Evolutionary conservation across 2,329 filamentous ascomycete genomes (phyloP).

Genomic region (Xylariaceae sp.): DNA sequence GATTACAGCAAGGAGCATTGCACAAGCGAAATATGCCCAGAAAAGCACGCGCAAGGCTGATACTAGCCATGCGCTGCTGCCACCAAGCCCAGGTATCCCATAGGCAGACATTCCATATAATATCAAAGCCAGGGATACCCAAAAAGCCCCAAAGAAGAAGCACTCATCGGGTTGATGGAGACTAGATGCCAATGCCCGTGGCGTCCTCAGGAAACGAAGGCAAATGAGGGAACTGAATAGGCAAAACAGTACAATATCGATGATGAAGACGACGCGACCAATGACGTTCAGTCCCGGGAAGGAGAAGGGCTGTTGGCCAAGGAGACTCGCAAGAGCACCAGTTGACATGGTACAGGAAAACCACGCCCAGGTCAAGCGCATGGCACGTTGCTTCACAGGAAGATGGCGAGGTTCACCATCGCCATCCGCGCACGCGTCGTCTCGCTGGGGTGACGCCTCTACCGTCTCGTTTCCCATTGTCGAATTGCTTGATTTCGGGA

Average conservation of each 20-base stretch:
- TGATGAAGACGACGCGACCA: conserved; percentile 43
- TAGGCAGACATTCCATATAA: conserved; percentile 63
- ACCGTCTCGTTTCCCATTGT: too few relatives aligned
- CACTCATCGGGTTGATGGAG: conserved; percentile 63
- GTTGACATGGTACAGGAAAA: conserved; percentile 32
- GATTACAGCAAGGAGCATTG: conserved; percentile 26
- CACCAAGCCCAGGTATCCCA: conserved; percentile 35
- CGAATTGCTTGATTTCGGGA: too few relatives aligned
- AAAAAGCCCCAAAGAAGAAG: conserved; percentile 57
- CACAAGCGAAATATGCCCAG: conserved; percentile 44
- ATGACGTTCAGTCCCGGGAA: conserved; percentile 43
- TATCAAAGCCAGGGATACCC: conserved; percentile 61
- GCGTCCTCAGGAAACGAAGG: neutral
- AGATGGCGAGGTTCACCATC: too few relatives aligned
- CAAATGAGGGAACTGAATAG: conserved; percentile 22
- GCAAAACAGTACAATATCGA: conserved; percentile 34
- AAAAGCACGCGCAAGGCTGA: conserved; percentile 42
- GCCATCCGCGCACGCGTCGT: too few relatives aligned
- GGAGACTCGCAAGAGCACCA: conserved; percentile 26
- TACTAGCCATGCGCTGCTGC: conserved; percentile 46
- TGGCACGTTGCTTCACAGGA: neutral
- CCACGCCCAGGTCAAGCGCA: conserved; percentile 20
- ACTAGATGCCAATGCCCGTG: conserved; percentile 46
- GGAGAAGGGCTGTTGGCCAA: conserved; percentile 35
- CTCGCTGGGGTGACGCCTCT: neutral